These are phyloP conservation scores for Gillenia trifoliata DNA, from an alignment of 306 rosid species.

Conservation along the genomic window DNA sequence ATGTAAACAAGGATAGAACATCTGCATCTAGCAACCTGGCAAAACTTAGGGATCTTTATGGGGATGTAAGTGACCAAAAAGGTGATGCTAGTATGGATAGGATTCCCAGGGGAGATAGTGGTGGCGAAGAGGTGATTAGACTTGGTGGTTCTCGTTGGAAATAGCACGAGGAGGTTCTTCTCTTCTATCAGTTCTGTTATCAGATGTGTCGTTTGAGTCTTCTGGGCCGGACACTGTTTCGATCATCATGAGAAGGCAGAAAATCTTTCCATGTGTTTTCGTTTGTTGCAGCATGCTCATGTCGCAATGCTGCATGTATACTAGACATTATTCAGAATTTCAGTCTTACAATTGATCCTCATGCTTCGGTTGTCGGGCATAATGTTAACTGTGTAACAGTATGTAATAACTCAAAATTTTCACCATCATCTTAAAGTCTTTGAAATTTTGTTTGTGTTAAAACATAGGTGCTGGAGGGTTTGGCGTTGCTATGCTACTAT, in stretches of 20 bases:
- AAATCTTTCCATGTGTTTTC: neutral
- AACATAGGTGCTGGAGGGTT: neutral
- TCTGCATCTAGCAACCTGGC: constrained; percentile 81
- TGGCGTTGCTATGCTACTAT: neutral
- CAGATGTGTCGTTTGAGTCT: neutral
- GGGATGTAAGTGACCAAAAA: constrained; percentile 62
- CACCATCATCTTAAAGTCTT: neutral
- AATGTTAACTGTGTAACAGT: neutral
- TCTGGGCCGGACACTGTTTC: neutral
- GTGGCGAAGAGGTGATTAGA: constrained; percentile 85
- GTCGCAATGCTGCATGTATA: neutral
- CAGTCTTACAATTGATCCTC: neutral
- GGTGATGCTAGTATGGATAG: constrained; percentile 49
- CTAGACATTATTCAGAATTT: neutral
- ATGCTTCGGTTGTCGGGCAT: neutral
- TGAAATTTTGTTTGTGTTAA: neutral
- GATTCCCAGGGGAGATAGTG: constrained; percentile 47
- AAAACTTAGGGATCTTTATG: constrained; percentile 84
- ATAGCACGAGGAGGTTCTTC: constrained; percentile 11
- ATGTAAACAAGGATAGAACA: constrained; percentile 48
- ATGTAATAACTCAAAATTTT: neutral
- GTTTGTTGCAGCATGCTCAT: neutral
- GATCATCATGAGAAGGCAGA: neutral
- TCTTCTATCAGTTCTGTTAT: neutral
- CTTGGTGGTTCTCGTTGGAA: constrained; percentile 70